A percentile compares a stretch with the other conserved stretches of the same genome.
phyloP scores from a whole-genome alignment of 345 rosid species.

The Excoecaria cochinchinensis region DNA sequence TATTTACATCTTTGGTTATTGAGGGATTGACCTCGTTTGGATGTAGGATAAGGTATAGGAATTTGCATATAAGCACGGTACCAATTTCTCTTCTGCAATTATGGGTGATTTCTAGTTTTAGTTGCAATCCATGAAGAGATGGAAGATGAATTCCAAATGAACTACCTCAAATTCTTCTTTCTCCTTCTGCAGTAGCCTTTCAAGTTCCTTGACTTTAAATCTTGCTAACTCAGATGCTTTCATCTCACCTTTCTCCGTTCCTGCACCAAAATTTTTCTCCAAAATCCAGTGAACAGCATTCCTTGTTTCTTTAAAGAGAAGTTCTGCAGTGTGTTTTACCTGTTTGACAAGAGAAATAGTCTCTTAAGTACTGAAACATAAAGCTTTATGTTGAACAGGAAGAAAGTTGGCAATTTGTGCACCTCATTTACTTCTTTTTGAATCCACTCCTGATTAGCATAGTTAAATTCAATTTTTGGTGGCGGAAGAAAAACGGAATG shows the following conservation, averaged over 20 bases:
- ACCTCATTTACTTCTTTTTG: constrained; percentile 77
- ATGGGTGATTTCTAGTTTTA: not conserved
- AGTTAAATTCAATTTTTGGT: constrained; percentile 62
- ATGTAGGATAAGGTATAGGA: not conserved
- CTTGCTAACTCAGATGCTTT: constrained; percentile 12
- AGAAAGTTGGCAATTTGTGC: constrained; percentile 12
- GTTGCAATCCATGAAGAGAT: not conserved
- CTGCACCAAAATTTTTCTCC: constrained; percentile 9
- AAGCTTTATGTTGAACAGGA: constrained; percentile 9
- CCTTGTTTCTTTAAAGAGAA: constrained; percentile 16
- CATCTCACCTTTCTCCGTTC: constrained; percentile 7
- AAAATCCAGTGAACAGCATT: constrained; percentile 14
- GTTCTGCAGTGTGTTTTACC: constrained; percentile 20
- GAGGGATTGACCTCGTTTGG: not conserved
- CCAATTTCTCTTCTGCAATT: not conserved
- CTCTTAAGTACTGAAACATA: constrained; percentile 16
- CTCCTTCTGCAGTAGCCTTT: constrained; percentile 18
- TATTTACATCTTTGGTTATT: not conserved
- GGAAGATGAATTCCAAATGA: constrained; percentile 4
- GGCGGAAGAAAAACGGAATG: constrained; percentile 87
- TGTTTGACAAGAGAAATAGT: constrained; percentile 19
- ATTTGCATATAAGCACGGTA: not conserved
- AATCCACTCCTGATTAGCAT: constrained; percentile 74
- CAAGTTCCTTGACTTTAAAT: constrained; percentile 16
- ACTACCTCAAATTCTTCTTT: constrained; percentile 36